phyloP scores from a whole-genome alignment of 176 grass and related monocot genomes.

The Carex scoparia region DNA sequence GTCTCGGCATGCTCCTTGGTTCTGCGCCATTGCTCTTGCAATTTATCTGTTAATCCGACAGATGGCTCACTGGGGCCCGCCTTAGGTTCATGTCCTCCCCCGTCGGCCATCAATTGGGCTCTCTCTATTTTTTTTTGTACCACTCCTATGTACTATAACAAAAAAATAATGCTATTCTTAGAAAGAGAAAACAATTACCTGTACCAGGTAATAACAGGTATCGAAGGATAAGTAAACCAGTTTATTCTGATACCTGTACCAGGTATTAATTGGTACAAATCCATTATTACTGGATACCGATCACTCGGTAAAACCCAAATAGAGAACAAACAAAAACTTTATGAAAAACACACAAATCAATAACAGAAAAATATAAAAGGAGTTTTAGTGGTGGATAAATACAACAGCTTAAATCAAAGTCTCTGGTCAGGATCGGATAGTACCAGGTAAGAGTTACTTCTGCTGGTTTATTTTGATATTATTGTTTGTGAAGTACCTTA shows the following conservation, averaged over 20 bases:
- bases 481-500: too few species aligned
- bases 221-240: not conserved
- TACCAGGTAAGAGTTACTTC: not conserved
- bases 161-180: not conserved
- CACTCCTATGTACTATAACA: not conserved
- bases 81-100: conserved; percentile 28
- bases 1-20: conserved; percentile 95
- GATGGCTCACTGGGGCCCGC: not conserved
- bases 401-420: not conserved
- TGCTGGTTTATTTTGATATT: not conserved
- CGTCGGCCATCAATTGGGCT: conserved; percentile 32
- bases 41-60: conserved; percentile 25
- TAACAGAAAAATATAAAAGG: not conserved
- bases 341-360: not conserved
- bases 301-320: too few species aligned
- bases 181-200: not conserved
- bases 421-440: not conserved
- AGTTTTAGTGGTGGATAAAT: too few species aligned
- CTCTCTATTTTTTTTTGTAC: not conserved
- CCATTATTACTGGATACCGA: not conserved
- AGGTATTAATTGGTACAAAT: not conserved
- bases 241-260: not conserved
- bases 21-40: conserved; percentile 54
- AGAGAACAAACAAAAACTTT: too few species aligned
- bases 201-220: not conserved